These are phyloP conservation scores for Diutina pseudorugosa DNA, from an alignment of 1,139 yeast species.

Conservation along the genomic window DNA sequence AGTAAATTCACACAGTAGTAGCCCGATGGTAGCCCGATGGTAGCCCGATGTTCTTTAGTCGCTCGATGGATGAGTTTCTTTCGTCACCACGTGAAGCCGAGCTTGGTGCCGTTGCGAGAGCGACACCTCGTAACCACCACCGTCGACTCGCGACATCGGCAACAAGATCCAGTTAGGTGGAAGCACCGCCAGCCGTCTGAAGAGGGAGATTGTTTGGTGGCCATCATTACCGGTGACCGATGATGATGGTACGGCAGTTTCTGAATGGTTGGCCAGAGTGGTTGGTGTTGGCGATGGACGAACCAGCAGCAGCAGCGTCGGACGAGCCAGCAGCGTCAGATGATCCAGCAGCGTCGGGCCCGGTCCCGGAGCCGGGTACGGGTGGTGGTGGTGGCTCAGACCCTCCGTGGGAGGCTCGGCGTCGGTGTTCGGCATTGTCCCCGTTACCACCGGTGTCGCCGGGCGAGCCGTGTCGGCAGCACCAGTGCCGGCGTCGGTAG, in stretches of 20 bases:
- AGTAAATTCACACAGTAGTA: too few species aligned
- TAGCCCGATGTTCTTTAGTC: background rate
- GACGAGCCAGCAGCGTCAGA: too few species aligned
- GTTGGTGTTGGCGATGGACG: slow-evolving; percentile 3
- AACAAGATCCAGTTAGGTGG: slow-evolving; percentile 26
- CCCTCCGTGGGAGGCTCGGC: background rate
- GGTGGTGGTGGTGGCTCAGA: background rate
- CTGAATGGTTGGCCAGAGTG: background rate
- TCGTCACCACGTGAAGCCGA: background rate
- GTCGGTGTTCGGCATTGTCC: background rate
- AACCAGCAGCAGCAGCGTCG: too few species aligned
- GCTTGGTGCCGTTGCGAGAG: slow-evolving; percentile 8
- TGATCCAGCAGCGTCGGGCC: background rate
- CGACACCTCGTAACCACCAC: slow-evolving; percentile 13
- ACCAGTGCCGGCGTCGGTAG: background rate
- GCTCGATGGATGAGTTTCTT: background rate
- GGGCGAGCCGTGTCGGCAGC: background rate
- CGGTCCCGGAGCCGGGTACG: background rate
- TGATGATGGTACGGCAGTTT: too few species aligned
- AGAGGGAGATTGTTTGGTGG: slow-evolving; percentile 13
- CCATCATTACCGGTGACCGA: too few species aligned
- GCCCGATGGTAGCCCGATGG: too few species aligned
- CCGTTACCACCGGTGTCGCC: background rate
- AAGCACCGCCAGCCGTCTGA: slow-evolving; percentile 16
- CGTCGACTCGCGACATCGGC: slow-evolving; percentile 12